Percentiles rank a stretch among this genome's conserved stretches.
Conservation (phyloP, 2,329 filamentous ascomycete species). For the Alternaria tenuissima region DNA sequence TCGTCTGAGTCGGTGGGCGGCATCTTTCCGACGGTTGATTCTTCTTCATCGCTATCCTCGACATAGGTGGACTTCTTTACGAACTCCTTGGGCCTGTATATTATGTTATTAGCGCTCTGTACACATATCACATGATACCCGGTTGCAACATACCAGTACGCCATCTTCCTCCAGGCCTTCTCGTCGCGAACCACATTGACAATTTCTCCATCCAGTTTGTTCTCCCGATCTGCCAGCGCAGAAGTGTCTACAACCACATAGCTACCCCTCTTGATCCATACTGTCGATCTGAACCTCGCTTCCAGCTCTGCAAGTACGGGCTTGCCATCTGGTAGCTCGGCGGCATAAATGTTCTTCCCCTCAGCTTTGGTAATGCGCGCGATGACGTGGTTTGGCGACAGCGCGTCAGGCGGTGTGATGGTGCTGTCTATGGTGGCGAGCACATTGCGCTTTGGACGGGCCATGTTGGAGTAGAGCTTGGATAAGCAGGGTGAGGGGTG, state of each 20-base stretch:
- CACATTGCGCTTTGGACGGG: constrained; percentile 77
- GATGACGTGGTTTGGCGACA: constrained; percentile 66
- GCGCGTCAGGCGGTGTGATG: constrained; percentile 64
- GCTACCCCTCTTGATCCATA: constrained; percentile 90
- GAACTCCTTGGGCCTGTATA: constrained; percentile 79
- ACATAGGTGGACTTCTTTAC: constrained; percentile 67
- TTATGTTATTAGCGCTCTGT: constrained; percentile 36
- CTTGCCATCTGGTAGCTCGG: constrained; percentile 71
- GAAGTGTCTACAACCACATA: constrained; percentile 84
- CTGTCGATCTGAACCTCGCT: constrained; percentile 84
- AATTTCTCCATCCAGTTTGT: constrained; percentile 87
- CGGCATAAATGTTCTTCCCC: constrained; percentile 88
- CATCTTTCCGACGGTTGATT: constrained; percentile 84
- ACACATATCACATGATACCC: constrained; percentile 26
- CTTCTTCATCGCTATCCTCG: constrained; percentile 75
- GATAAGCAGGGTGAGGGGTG: background rate
- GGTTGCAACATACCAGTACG: constrained; percentile 70
- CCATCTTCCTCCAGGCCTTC: constrained; percentile 87
- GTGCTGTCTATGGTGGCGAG: constrained; percentile 80
- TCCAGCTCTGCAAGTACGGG: constrained; percentile 81
- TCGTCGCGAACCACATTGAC: constrained; percentile 92
- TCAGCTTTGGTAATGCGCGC: constrained; percentile 82
- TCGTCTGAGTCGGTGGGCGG: constrained; percentile 82
- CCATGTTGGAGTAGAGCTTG: constrained; percentile 60
- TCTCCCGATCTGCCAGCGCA: constrained; percentile 70